Evolutionary conservation across 225 moss, liverwort and hornwort genomes (phyloP), one percentile per base, ranked within the genome.

Genomic region (Climacium dendroides): DNA sequence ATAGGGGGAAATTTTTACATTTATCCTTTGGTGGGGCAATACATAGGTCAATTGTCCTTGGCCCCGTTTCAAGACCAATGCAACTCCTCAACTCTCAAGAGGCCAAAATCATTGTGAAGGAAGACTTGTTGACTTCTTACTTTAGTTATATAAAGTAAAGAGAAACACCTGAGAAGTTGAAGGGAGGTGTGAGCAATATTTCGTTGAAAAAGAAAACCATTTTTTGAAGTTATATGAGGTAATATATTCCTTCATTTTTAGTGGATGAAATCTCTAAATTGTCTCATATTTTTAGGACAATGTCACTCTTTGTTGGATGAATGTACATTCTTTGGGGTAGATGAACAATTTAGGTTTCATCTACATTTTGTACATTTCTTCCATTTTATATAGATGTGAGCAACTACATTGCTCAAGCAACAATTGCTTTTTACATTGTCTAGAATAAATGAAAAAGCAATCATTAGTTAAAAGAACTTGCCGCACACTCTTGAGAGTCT

Each of bases 391-490:
- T 37, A 67, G 23, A 13, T n/a, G 23, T 23, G 37, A 67, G 2
- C 23, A 66, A 67, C n/a, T n/a, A n/a, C n/a, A 23, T 7, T 1
- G 23, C 13, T 67, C 1, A 0, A 24, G 0, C 7, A 67, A 13
- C 13, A 4, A 67, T 24, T 0, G 3, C 14, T 69, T 14, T 41
- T 0, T 41, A 1, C 5, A 25, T 41, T 25, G 41, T 25, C 9
- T 1, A 41, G 25, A 41, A 15, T 70, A 25, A 45, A 10, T 29
- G 10, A n/a, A 45, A 29, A 28, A 43, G 45, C 1, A 28, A 72
- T 45, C 4, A 0, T 0, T 16, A 0, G 6, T 17, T 28, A 9
- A 3, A 29, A 45, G 2, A 28, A 2, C 17, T 28, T 45, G 5
- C 24, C 0, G 29, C 7, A 24, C 41, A 14, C 13, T 39, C 13